phyloP scores from a whole-genome alignment of 768 basidiomycete species.

The Suillus spraguei region DNA sequence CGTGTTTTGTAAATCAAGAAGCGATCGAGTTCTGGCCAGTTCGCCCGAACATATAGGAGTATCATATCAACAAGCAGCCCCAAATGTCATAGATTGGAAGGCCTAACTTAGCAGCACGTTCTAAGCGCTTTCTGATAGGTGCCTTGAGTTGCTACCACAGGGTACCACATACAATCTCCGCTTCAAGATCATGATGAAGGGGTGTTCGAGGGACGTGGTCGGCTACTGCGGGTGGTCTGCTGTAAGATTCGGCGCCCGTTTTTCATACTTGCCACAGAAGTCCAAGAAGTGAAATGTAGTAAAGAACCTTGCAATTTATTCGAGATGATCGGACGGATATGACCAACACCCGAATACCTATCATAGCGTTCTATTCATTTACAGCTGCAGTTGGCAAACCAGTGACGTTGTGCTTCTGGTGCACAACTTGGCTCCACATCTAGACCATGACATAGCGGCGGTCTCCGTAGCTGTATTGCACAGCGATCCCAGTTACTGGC shows the following conservation, averaged over 20 bases:
- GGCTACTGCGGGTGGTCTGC: constrained; percentile 11
- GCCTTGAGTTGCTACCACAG: constrained; percentile 1
- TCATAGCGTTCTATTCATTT: constrained; percentile 3
- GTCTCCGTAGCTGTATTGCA: neutral
- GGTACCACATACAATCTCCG: neutral
- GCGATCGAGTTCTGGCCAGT: neutral
- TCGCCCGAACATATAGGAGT: constrained; percentile 5
- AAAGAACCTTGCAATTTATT: constrained; percentile 15
- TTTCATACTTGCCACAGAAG: constrained; percentile 16
- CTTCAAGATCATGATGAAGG: constrained; percentile 12
- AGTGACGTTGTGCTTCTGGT: neutral
- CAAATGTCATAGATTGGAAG: neutral
- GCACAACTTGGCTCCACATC: no score
- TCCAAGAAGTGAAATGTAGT: neutral
- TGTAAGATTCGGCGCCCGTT: constrained; percentile 19
- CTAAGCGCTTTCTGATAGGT: neutral
- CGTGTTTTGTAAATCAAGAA: constrained; percentile 2
- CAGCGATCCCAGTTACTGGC: neutral
- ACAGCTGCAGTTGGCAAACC: neutral
- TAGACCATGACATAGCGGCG: neutral
- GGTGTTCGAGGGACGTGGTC: constrained; percentile 26
- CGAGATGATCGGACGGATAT: constrained; percentile 14
- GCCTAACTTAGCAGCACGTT: neutral
- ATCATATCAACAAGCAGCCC: neutral
- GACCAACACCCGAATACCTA: constrained; percentile 1